Percentiles rank a stretch among this genome's conserved stretches.
phyloP scores from a whole-genome alignment of 2,329 filamentous ascomycete genomes.

The Chrysoporthe austroafricana region DNA sequence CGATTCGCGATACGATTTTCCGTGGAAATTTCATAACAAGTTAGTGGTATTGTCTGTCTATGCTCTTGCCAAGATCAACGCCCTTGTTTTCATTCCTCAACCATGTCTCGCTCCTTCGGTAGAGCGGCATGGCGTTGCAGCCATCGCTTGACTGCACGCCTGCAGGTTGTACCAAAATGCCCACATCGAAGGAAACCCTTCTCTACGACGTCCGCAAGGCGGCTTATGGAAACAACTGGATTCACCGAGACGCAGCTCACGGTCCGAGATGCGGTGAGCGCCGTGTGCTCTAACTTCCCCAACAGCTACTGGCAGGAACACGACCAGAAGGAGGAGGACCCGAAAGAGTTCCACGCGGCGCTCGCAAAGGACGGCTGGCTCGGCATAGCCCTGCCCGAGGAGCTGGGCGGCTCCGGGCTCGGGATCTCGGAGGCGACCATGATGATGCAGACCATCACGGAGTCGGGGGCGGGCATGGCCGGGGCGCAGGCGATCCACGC shows the following conservation, averaged over 20 bases:
- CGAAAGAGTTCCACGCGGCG: constrained; percentile 74
- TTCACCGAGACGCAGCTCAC: constrained; percentile 75
- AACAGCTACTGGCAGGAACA: constrained; percentile 78
- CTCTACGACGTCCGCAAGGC: constrained; percentile 39
- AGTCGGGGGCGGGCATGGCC: constrained; percentile 80
- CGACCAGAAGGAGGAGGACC: constrained; percentile 72
- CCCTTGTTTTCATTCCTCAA: background rate
- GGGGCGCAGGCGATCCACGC: constrained; percentile 66
- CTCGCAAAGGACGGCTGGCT: constrained; percentile 79
- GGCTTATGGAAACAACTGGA: constrained; percentile 71
- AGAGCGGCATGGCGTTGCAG: constrained; percentile 6
- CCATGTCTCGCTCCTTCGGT: constrained; percentile 17
- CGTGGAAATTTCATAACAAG: background rate
- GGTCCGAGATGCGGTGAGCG: constrained; percentile 70
- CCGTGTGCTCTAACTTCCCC: constrained; percentile 72
- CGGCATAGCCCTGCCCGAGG: constrained; percentile 77
- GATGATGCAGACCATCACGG: constrained; percentile 84
- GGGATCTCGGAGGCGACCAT: constrained; percentile 82
- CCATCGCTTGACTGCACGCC: background rate
- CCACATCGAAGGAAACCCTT: constrained; percentile 41
- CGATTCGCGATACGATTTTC: background rate
- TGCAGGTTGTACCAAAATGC: background rate
- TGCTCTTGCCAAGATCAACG: background rate
- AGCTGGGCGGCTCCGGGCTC: constrained; percentile 73
- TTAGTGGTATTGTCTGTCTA: background rate